These are phyloP conservation scores for Collybia sordida DNA, from an alignment of 768 basidiomycete genomes.

Conservation along the genomic window DNA sequence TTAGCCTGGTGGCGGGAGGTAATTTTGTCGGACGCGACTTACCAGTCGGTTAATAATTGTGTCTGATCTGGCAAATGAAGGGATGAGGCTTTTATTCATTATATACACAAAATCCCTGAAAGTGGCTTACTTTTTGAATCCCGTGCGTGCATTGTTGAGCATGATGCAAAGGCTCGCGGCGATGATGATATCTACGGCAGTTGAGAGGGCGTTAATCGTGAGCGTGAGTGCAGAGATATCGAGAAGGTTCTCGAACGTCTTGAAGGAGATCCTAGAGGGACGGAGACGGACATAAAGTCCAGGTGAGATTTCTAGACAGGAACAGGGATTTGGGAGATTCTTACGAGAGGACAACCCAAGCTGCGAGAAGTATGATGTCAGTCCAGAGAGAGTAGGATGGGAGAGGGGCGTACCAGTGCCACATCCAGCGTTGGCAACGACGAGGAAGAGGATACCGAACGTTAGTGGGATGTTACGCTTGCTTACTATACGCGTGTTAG, in stretches of 20 bases:
- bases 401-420: slow-evolving; percentile 27
- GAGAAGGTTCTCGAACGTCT: slow-evolving; percentile 34
- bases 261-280: slow-evolving; percentile 32
- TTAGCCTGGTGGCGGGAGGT: neutral
- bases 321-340: slow-evolving; percentile 7
- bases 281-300: neutral
- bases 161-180: slow-evolving; percentile 44
- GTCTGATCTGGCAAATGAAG: slow-evolving; percentile 38
- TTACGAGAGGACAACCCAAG: slow-evolving; percentile 41
- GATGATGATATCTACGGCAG: slow-evolving; percentile 46
- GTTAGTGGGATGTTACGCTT: neutral
- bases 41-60: slow-evolving; percentile 40
- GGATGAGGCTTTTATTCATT: neutral
- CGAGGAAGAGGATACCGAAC: neutral
- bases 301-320: neutral
- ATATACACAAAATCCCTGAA: neutral
- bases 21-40: neutral
- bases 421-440: slow-evolving; percentile 14
- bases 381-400: neutral
- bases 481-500: neutral
- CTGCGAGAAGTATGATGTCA: slow-evolving; percentile 19
- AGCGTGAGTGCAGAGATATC: slow-evolving; percentile 42
- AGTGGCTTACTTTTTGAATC: slow-evolving; percentile 40
- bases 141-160: slow-evolving; percentile 46
- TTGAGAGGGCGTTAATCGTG: slow-evolving; percentile 49